Evolutionary conservation across 2,329 filamentous ascomycete genomes (phyloP).

Genomic region (Colletotrichum sp.): DNA sequence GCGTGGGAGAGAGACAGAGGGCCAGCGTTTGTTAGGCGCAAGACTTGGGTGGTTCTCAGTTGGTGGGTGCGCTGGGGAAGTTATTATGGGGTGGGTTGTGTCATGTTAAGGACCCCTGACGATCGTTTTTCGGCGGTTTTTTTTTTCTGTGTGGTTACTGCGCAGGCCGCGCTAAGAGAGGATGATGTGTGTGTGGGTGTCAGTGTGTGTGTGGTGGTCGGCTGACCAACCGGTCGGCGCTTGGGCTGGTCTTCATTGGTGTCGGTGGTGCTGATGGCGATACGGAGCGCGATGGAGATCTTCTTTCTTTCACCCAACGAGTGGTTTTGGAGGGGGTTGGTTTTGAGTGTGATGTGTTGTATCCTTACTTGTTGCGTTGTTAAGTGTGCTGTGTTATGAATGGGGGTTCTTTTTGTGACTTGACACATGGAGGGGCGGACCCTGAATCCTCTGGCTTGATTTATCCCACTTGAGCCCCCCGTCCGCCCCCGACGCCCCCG

Average conservation of each 20-base stretch:
- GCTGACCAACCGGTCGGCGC: neutral
- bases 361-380: neutral
- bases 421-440: neutral
- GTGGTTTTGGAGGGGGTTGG: neutral
- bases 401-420: neutral
- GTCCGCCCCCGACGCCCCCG: neutral
- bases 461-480: neutral
- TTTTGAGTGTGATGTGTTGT: neutral
- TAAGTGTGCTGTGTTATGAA: neutral
- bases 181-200: neutral
- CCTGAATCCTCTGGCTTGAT: neutral
- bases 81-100: neutral
- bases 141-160: neutral
- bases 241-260: neutral
- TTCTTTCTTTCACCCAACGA: neutral
- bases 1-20: neutral
- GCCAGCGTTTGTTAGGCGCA: neutral
- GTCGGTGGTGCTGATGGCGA: neutral
- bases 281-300: neutral
- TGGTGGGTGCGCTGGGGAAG: slow-evolving; percentile 16
- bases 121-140: neutral
- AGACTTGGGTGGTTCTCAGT: neutral
- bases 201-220: neutral
- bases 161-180: neutral
- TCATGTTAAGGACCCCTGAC: slow-evolving; percentile 17